Evolutionary conservation across 495 filamentous ascomycete genomes (phyloP), one percentile per base, ranked within the genome.

Genomic region (Aspergillus ostianus): DNA sequence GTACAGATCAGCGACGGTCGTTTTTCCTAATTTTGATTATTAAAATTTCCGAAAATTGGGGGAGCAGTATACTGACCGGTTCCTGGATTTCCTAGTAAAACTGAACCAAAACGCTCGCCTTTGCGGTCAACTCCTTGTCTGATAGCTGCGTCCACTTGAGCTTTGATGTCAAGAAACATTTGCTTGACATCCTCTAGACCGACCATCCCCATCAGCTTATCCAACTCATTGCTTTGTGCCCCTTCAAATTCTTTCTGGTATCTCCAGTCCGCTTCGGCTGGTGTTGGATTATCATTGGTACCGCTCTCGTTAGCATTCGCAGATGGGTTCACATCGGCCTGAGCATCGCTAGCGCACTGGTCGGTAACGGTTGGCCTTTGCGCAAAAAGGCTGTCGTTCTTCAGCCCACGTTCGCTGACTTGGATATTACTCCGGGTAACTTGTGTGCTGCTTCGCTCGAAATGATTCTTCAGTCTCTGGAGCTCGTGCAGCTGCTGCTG

Each of bases 1-100:
- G 59, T 93, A 95, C 0, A 90, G 69, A 6, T 89, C 80, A n/a
- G 90, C 90, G 15, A 93, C 85, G 0, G 90, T 93, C 0, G 90
- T 93, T 76, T 93, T 95, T 1, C 87, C 87, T 88, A 53, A 19
- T 2, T 20, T 23, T 7, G 69, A 63, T 18, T 26, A 27, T n/a
- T 52, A n/a, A n/a, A n/a, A n/a, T n/a, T n/a, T 51, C 8, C 15
- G 26, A 29, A 52, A 29, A 2, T 9, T 36, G 8, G 30, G 49
- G 41, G 10, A 49, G 21, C 32, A 53, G 56, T 72, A 55, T 73
- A 23, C 13, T 51, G 26, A 85, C 90, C 90, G 54, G 89, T 93
- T 9, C 90, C 90, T 0, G 91, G 91, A 70, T 93, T 95, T 0
- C 91, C 90, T 0, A 91, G 77, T 13, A 95, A 76, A 0, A 81